phyloP scores from a whole-genome alignment of 2,329 filamentous ascomycete genomes.

The Colletotrichum sp. region DNA sequence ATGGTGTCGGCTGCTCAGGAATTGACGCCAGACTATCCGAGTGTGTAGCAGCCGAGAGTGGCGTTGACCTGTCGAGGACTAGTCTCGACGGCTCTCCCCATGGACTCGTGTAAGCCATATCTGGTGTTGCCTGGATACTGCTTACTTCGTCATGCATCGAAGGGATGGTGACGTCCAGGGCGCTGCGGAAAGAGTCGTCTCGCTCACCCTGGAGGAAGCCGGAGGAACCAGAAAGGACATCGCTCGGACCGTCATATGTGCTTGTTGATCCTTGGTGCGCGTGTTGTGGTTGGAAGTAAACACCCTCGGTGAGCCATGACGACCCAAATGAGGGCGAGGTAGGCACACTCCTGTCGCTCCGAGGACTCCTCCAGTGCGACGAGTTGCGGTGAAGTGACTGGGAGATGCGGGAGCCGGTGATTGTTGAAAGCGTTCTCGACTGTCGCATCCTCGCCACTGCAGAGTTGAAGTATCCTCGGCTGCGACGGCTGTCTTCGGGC shows the following conservation, averaged over 20 bases:
- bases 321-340: slow-evolving; percentile 7
- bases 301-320: slow-evolving; percentile 9
- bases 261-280: slow-evolving; percentile 6
- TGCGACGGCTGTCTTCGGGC: slow-evolving; percentile 19
- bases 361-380: slow-evolving; percentile 10
- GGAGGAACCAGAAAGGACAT: slow-evolving; percentile 13
- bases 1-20: slow-evolving; percentile 12
- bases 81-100: slow-evolving; percentile 17
- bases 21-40: slow-evolving; percentile 20
- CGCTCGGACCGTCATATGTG: slow-evolving; percentile 26
- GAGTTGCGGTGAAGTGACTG: slow-evolving; percentile 13
- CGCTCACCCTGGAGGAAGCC: slow-evolving; percentile 23
- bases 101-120: slow-evolving; percentile 23
- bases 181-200: slow-evolving; percentile 30
- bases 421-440: slow-evolving; percentile 20
- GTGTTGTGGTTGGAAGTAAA: slow-evolving; percentile 1
- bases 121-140: slow-evolving; percentile 29
- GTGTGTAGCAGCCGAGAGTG: background rate
- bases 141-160: slow-evolving; percentile 17
- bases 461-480: slow-evolving; percentile 17
- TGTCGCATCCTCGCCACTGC: slow-evolving; percentile 14
- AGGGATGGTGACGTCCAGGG: slow-evolving; percentile 33
- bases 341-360: slow-evolving; percentile 1
- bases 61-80: background rate
- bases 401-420: slow-evolving; percentile 14